phyloP scores from a whole-genome alignment of 768 basidiomycete species.

The Lentinula guzmanii region DNA sequence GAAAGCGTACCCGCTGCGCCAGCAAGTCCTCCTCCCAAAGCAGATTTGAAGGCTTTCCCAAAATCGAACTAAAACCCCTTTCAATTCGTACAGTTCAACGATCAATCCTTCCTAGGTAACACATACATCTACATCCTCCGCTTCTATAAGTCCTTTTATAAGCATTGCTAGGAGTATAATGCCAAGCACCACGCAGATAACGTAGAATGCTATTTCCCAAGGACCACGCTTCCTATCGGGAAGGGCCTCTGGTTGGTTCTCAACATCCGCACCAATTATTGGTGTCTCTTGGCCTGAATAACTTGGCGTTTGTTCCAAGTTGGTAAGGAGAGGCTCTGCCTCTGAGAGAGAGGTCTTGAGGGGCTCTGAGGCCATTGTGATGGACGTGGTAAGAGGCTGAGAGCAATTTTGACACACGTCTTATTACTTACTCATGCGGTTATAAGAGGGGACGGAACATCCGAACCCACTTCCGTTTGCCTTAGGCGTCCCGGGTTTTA shows the following conservation, averaged over 20 bases:
- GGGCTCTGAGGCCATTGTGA: constrained; percentile 4
- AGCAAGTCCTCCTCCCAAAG: constrained; percentile 85
- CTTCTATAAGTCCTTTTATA: constrained; percentile 66
- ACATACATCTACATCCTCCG: constrained; percentile 61
- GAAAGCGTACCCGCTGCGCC: constrained; percentile 66
- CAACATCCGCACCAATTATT: background rate
- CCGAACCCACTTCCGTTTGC: background rate
- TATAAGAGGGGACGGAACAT: background rate
- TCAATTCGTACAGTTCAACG: constrained; percentile 1
- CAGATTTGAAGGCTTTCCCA: constrained; percentile 66
- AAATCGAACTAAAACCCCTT: constrained; percentile 67
- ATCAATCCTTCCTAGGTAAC: background rate
- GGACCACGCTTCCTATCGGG: background rate
- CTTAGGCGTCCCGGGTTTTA: background rate
- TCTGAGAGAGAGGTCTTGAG: background rate
- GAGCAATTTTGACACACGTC: background rate
- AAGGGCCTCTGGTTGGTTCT: constrained; percentile 2
- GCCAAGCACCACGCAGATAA: background rate
- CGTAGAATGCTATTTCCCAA: constrained; percentile 2
- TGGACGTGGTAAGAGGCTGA: background rate
- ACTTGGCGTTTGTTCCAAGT: background rate
- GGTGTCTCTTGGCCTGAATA: background rate
- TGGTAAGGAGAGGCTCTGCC: constrained; percentile 4
- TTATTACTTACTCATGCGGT: background rate
- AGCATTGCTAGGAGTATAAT: constrained; percentile 26